Percentiles rank a stretch among this genome's conserved stretches.
phyloP scores from a whole-genome alignment of 805 yeast species.

The Brettanomyces anomalus region DNA sequence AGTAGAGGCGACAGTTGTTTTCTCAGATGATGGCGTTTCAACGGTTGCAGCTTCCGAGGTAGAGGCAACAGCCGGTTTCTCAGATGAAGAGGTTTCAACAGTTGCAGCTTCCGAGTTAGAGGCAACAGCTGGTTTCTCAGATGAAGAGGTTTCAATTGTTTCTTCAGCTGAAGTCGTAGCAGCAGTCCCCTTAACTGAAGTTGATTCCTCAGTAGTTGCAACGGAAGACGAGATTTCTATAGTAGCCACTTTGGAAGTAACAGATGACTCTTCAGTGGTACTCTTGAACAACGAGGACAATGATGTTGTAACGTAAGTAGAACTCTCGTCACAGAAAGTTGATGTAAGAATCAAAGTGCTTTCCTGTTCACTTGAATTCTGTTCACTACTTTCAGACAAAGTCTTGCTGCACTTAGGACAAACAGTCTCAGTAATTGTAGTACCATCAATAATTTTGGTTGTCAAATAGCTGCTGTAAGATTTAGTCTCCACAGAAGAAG shows the following conservation, averaged over 20 bases:
- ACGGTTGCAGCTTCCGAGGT: neutral
- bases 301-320: neutral
- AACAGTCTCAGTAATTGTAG: neutral
- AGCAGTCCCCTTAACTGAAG: no score
- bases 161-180: no score
- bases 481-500: neutral
- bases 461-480: neutral
- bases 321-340: neutral
- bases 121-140: neutral
- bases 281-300: neutral
- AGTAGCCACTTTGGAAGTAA: no score
- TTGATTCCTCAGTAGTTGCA: no score
- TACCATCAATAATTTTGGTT: neutral
- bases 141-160: neutral
- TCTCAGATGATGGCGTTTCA: neutral
- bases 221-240: no score
- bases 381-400: neutral
- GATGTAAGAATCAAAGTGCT: neutral
- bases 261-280: no score
- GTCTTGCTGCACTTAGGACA: neutral
- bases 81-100: neutral
- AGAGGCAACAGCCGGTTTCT: neutral
- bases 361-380: neutral
- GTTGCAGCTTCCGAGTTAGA: neutral
- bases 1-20: neutral